Base-by-base conservation (phyloP, 2,329 filamentous ascomycete species). In the Aciculosporium take region DNA sequence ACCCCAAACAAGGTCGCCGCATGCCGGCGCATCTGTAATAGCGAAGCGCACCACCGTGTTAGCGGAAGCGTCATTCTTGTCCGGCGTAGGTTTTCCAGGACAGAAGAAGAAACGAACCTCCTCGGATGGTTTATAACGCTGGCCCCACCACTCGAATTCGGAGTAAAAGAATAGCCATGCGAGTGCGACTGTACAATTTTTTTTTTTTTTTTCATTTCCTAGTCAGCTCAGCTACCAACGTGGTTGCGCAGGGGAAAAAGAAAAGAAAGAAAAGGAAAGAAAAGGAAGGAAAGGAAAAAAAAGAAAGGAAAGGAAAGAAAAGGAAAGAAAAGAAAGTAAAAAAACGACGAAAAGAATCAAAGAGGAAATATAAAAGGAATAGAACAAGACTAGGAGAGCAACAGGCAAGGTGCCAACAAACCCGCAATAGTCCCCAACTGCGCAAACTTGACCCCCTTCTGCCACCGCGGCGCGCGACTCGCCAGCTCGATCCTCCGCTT, bases 401-500 rank as follows among this genome's bases (percentile, higher is more conserved):
- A 79, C 75, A 71, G 39, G 69, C 64, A 35, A 78, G 68, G 29
- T 5, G 7, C 12, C 30, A 17, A 62, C 72, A 44, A 53, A 79
- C 76, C 71, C 39, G 70, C 64, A 35, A 79, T 68, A 30, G 66
- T 72, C 20, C 62, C 61, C 9, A 78, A 72, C 60, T 86, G 82
- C 38, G 70, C 69, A 47, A 86, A 63, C 59, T 76, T 76, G 42
- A 80, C 65, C 45, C 63, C 68, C 57, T 79, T 84, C 32, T 72
- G 69, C 77, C 79, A 84, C 37, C 61, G 58, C 7, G 81, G 80
- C 18, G 77, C 65, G 31, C 71, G 68, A 54, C 71, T 73, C 51
- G 76, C 74, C 49, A 83, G 60, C 44, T 70, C 68, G 21, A 81
- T 61, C 41, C 84, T 71, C 40, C 84, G 71, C 62, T 85, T 82